Evolutionary conservation across 768 basidiomycete species (phyloP).

Genomic region (Plicaturopsis crispa): DNA sequence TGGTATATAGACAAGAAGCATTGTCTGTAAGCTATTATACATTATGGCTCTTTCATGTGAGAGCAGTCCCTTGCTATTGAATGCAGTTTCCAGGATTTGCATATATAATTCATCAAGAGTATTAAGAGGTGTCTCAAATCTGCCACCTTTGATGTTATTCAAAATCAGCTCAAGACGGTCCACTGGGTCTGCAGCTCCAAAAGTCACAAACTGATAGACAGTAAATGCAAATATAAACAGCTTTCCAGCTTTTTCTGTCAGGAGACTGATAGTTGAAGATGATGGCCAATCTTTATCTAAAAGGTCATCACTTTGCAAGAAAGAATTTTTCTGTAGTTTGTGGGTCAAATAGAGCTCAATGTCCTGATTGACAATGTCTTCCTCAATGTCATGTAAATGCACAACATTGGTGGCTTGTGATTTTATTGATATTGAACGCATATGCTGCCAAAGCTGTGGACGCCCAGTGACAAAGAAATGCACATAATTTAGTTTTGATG

Average conservation of each 20-base stretch:
- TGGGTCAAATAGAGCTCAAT: neutral
- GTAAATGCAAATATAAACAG: neutral
- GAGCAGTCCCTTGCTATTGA: slow-evolving; percentile 4
- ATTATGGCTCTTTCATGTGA: too few species aligned
- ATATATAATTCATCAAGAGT: slow-evolving; percentile 11
- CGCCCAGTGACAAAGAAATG: neutral
- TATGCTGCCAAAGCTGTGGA: neutral
- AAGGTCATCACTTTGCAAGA: neutral
- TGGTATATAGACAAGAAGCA: neutral
- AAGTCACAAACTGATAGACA: neutral
- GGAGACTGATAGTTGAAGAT: neutral
- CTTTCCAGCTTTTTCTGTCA: neutral
- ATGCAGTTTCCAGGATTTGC: slow-evolving; percentile 7
- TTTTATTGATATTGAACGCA: neutral
- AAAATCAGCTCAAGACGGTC: neutral
- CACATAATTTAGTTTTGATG: neutral
- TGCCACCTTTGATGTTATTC: neutral
- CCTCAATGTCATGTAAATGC: neutral
- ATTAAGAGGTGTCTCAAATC: too few species aligned
- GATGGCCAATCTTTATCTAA: neutral
- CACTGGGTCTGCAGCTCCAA: neutral
- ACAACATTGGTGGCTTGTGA: neutral
- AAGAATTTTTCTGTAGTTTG: neutral
- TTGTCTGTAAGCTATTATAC: neutral
- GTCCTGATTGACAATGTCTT: neutral